Evolutionary conservation across 2,329 filamentous ascomycete genomes (phyloP).

Genomic region (Fusarium subtropicale): DNA sequence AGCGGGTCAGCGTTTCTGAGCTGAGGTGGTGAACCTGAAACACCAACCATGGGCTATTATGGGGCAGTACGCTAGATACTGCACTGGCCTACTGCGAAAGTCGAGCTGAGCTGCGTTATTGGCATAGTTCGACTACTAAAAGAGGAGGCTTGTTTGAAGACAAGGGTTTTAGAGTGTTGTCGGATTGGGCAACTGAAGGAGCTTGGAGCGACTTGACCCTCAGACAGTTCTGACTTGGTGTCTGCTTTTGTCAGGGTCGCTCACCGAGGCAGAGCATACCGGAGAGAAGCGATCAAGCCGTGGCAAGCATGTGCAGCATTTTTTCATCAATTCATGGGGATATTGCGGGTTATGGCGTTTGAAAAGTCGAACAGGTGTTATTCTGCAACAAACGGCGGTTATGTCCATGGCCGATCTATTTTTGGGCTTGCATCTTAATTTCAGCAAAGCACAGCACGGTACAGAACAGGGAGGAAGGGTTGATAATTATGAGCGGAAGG

Average conservation of each 20-base stretch:
- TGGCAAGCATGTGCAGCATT: slow-evolving; percentile 34
- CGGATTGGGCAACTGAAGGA: slow-evolving; percentile 19
- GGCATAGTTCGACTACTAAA: slow-evolving; percentile 28
- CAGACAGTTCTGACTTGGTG: slow-evolving; percentile 7
- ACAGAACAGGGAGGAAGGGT: slow-evolving; percentile 5
- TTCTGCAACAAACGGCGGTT: slow-evolving; percentile 37
- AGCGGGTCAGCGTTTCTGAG: slow-evolving; percentile 38
- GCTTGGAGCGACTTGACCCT: slow-evolving; percentile 3
- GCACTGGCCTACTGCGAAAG: slow-evolving; percentile 22
- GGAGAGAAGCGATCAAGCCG: slow-evolving; percentile 13
- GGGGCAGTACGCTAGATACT: slow-evolving; percentile 32
- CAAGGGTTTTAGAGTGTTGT: slow-evolving; percentile 26
- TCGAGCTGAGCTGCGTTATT: slow-evolving; percentile 32
- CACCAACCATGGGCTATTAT: slow-evolving; percentile 41
- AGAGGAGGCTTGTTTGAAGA: slow-evolving; percentile 38
- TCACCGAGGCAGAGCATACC: slow-evolving; percentile 8
- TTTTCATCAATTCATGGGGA: slow-evolving; percentile 38
- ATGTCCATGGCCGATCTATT: slow-evolving; percentile 24
- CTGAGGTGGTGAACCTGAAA: slow-evolving; percentile 43
- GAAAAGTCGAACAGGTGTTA: slow-evolving; percentile 41
- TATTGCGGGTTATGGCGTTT: slow-evolving; percentile 42
- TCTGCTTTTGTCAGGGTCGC: slow-evolving; percentile 17
- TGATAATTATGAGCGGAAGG: slow-evolving; percentile 23
- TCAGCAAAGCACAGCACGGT: slow-evolving; percentile 13
- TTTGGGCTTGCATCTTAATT: slow-evolving; percentile 39